Evolutionary conservation across 1,284 basidiomycete species (phyloP), one percentile per base, ranked within the genome.

Genomic region (Papiliotrema terrestris): DNA sequence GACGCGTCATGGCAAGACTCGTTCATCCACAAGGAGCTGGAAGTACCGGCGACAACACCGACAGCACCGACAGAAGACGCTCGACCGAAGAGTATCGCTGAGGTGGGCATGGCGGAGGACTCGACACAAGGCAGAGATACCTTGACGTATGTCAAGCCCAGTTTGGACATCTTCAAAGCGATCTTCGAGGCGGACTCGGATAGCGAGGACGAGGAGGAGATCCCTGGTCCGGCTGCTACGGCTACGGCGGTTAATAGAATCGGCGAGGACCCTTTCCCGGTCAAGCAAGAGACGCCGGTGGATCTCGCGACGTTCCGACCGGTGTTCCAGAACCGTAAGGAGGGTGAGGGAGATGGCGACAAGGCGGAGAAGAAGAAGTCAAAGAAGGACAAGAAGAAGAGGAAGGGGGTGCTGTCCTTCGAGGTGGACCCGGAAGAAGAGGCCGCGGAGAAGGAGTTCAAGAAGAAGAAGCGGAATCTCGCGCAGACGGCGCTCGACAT

Each of bases 151-250:
- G 81, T 88, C 59, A 83, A 89, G 44, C 95, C 95, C 1, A 79
- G 85, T 2, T 89, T 92, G 81, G 89, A 94, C 67, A 85, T 98
- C 39, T 98, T 97, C 81, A 95, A 95, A 72, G 91, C 91, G 1
- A 93, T 94, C 58, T 94, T 93, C 71, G 90, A 89, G 6, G 90
- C 88, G 69, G 91, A 93, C 59, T 88, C 89, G 49, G 89, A 91
- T 66, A 86, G 86, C 46, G 87, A 85, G 19, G 84, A 84, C 1
- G 87, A 88, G 5, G 71, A 72, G 1, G 69, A 71, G 3, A 72
- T 72, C 2, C 80, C 64, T 5, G 57, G 2, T 79, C 74, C 15
- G 69, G 57, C 37, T 17, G 42, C 41, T 11, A 29, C 45, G 11
- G 29, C 20, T 20, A 58, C 60, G 23, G 19, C 56, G 4, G 45